These are phyloP conservation scores for Daldinia caldariorum DNA, from an alignment of 495 filamentous ascomycete genomes.

Conservation along the genomic window DNA sequence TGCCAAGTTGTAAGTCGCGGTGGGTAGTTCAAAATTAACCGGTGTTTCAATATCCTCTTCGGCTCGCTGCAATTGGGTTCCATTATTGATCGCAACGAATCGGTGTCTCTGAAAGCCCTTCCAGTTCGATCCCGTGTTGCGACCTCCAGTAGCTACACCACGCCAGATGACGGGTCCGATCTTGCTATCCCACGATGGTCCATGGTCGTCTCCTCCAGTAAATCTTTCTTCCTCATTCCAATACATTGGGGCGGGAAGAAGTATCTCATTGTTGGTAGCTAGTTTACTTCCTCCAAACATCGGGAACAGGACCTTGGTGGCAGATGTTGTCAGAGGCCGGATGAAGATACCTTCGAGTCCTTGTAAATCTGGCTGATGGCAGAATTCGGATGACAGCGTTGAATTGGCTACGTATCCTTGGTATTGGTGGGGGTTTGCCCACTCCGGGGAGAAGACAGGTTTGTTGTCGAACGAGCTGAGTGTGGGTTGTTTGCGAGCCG, in stretches of 20 bases:
- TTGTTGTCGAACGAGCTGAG: conserved; percentile 52
- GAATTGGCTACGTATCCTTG: conserved; percentile 72
- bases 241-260: conserved; percentile 78
- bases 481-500: conserved; percentile 59
- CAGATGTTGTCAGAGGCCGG: conserved; percentile 64
- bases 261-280: conserved; percentile 77
- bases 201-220: conserved; percentile 62
- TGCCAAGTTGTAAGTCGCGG: conserved; percentile 48
- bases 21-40: conserved; percentile 55
- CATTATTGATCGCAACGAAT: conserved; percentile 72
- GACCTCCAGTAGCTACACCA: conserved; percentile 72
- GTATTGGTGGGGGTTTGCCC: conserved; percentile 55
- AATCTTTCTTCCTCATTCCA: conserved; percentile 77
- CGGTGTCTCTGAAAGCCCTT: conserved; percentile 73
- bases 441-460: conserved; percentile 56
- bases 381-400: conserved; percentile 71
- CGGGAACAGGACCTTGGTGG: conserved; percentile 67
- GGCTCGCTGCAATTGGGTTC: conserved; percentile 60
- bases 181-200: conserved; percentile 67
- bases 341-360: conserved; percentile 75
- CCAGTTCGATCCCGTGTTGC: conserved; percentile 68
- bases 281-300: conserved; percentile 79
- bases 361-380: conserved; percentile 64
- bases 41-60: conserved; percentile 49
- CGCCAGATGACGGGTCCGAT: conserved; percentile 68